Conservation (phyloP, 371 early-diverging fungal genomes). For the Mucor sp. region DNA sequence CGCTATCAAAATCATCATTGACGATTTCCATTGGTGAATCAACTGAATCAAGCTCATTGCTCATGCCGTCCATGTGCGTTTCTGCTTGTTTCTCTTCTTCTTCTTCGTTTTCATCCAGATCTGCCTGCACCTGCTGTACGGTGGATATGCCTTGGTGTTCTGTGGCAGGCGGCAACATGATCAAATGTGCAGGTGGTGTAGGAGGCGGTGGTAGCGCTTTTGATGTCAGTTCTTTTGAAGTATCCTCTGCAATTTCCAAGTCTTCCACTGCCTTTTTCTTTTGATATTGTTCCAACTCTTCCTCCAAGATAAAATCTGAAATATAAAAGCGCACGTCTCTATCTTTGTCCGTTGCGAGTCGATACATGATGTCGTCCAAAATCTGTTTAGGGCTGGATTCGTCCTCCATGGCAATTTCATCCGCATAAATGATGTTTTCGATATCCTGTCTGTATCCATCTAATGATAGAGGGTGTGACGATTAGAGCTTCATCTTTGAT, state of each 20-base stretch:
- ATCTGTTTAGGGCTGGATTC: conserved; percentile 24
- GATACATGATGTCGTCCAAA: conserved; percentile 35
- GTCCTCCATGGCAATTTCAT: conserved; percentile 8
- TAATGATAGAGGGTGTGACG: not conserved
- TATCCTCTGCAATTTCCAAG: not conserved
- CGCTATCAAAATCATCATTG: not conserved
- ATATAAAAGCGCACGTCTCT: conserved; percentile 37
- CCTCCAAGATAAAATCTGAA: conserved; percentile 25
- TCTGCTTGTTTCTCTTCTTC: not conserved
- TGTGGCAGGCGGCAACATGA: not conserved
- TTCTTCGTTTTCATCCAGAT: not conserved
- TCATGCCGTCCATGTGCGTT: not conserved
- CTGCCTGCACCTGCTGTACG: not conserved
- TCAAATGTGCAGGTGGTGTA: not conserved
- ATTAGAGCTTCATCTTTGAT: not conserved
- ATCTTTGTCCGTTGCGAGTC: conserved; percentile 35
- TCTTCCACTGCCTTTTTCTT: not conserved
- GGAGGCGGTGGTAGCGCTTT: not conserved
- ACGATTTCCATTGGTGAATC: conserved; percentile 17
- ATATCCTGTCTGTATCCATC: conserved; percentile 13
- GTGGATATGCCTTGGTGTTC: not conserved
- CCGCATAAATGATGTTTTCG: not conserved
- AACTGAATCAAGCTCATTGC: not conserved
- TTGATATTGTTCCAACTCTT: not conserved
- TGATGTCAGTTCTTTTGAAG: not conserved